Percentiles rank a stretch among this genome's conserved stretches.
Evolutionary conservation across 73 alveolate species (phyloP).

Genomic region (Breviolum minutum): DNA sequence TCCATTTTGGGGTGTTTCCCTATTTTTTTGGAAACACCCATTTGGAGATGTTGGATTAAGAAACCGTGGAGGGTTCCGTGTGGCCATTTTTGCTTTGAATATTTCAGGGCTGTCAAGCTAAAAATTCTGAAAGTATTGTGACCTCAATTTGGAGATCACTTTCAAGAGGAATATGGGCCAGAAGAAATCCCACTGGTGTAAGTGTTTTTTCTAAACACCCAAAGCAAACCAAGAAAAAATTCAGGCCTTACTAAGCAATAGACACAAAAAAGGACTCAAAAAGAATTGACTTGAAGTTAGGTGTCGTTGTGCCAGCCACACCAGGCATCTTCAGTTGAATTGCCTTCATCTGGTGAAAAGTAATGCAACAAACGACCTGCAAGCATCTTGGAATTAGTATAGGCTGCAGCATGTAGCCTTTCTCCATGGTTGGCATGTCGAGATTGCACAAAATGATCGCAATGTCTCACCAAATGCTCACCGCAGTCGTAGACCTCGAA

Average conservation of each 20-base stretch:
- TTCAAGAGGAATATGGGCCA: neutral
- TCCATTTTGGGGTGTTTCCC: too few relatives aligned
- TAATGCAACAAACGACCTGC: slow-evolving; percentile 95
- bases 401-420: slow-evolving; percentile 55
- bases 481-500: slow-evolving; percentile 70
- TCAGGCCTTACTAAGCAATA: neutral
- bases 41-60: too few relatives aligned
- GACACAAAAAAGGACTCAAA: neutral
- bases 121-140: too few relatives aligned
- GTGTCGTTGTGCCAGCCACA: slow-evolving; percentile 97
- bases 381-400: slow-evolving; percentile 86
- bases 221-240: neutral
- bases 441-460: slow-evolving; percentile 94
- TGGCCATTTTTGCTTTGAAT: too few relatives aligned
- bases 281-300: neutral
- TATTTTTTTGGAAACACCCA: too few relatives aligned
- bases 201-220: neutral
- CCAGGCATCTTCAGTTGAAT: slow-evolving; percentile 91
- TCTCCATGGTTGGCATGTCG: slow-evolving; percentile 48
- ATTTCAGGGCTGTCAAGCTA: too few relatives aligned
- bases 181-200: neutral
- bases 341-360: slow-evolving; percentile 76
- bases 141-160: neutral
- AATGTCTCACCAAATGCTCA: slow-evolving; percentile 86
- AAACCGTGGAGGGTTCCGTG: too few relatives aligned